A percentile compares a stretch with the other conserved stretches of the same genome.
These are phyloP conservation scores for Mimosa pudica DNA, from an alignment of 306 rosid species.

Conservation along the genomic window DNA sequence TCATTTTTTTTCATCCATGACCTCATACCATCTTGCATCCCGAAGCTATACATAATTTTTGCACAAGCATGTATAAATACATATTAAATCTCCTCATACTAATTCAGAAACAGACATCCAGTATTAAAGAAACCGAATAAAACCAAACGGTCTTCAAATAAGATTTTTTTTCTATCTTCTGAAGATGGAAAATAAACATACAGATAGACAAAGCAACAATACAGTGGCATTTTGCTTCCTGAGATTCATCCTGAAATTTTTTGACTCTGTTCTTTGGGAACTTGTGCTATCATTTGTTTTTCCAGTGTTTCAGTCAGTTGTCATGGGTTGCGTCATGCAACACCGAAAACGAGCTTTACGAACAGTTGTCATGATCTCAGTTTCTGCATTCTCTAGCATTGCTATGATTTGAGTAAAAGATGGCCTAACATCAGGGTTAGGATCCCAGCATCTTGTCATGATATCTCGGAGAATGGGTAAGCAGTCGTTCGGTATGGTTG, in stretches of 20 bases:
- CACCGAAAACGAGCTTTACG: constrained; percentile 98
- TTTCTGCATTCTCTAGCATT: constrained; percentile 93
- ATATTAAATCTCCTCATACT: constrained; percentile 57
- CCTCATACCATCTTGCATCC: constrained; percentile 41
- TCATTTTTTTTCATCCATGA: constrained; percentile 29
- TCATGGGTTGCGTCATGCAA: constrained; percentile 91
- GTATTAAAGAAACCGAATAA: constrained; percentile 47
- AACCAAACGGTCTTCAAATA: constrained; percentile 49
- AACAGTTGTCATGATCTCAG: constrained; percentile 84
- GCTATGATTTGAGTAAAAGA: constrained; percentile 77
- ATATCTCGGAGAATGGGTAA: constrained; percentile 85
- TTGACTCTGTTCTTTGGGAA: constrained; percentile 39
- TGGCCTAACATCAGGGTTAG: constrained; percentile 94
- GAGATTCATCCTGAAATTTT: constrained; percentile 39
- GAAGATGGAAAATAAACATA: constrained; percentile 55
- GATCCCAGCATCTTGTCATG: constrained; percentile 98
- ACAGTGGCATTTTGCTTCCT: constrained; percentile 47
- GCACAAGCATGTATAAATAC: constrained; percentile 65
- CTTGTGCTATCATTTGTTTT: constrained; percentile 36
- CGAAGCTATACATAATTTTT: constrained; percentile 55
- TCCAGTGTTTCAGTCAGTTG: constrained; percentile 65
- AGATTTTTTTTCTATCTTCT: constrained; percentile 34
- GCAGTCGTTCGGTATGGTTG: constrained; percentile 81
- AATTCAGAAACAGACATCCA: constrained; percentile 51
- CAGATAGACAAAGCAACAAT: constrained; percentile 61